These are phyloP conservation scores for Fistulinella cinereoalba DNA, from an alignment of 1,284 basidiomycete species.

Conservation along the genomic window DNA sequence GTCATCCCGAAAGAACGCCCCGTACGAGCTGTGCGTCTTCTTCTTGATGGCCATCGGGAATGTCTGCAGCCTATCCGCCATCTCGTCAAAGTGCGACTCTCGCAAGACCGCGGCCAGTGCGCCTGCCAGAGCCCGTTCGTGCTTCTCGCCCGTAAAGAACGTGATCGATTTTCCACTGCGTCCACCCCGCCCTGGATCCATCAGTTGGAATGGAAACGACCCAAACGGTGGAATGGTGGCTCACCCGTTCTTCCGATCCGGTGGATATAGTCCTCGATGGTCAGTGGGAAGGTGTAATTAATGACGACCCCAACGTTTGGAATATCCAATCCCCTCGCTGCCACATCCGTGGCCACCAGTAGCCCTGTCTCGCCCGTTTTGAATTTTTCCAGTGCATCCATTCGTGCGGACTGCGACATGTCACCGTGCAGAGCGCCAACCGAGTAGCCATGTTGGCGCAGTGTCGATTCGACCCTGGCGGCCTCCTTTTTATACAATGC, in stretches of 20 bases:
- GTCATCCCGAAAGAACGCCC: conserved; percentile 83
- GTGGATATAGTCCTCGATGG: conserved; percentile 95
- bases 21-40: conserved; percentile 83
- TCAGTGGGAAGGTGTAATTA: conserved; percentile 97
- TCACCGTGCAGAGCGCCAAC: conserved; percentile 94
- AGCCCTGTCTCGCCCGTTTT: conserved; percentile 82
- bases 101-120: conserved; percentile 90
- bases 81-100: conserved; percentile 82
- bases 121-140: conserved; percentile 87
- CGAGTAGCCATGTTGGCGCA: conserved; percentile 76
- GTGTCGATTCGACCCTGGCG: conserved; percentile 80
- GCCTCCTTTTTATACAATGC: conserved; percentile 99
- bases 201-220: conserved; percentile 4
- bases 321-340: conserved; percentile 95
- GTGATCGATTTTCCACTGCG: conserved; percentile 91
- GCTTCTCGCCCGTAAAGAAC: conserved; percentile 90
- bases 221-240: conserved; percentile 17
- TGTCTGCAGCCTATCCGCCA: conserved; percentile 65
- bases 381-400: conserved; percentile 87
- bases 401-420: conserved; percentile 83
- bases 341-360: conserved; percentile 97
- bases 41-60: conserved; percentile 99
- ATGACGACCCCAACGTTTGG: conserved; percentile 91
- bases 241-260: conserved; percentile 91
- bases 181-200: conserved; percentile 78